Percentiles rank a stretch among this genome's conserved stretches.
Conservation (phyloP, 2,329 filamentous ascomycete genomes). For the Fusarium aywerte region DNA sequence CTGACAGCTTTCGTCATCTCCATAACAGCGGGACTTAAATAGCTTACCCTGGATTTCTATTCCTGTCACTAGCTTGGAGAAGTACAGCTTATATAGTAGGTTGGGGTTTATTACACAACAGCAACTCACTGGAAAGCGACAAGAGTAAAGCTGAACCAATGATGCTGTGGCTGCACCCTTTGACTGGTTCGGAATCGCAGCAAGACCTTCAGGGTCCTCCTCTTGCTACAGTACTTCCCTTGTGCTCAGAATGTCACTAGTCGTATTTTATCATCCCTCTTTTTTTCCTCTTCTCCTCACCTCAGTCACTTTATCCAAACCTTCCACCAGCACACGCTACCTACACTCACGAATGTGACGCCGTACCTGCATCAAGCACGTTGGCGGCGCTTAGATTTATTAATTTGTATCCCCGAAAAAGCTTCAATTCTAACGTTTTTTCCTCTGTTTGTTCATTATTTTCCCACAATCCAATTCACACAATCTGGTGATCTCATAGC, state of each 20-base stretch:
- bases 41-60: constrained; percentile 27
- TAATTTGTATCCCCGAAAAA: neutral
- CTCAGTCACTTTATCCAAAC: constrained; percentile 22
- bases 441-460: neutral
- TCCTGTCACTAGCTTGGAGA: constrained; percentile 11
- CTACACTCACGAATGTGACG: constrained; percentile 18
- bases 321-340: constrained; percentile 22
- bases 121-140: constrained; percentile 21
- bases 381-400: constrained; percentile 19
- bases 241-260: constrained; percentile 28
- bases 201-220: neutral
- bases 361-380: constrained; percentile 41
- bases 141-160: constrained; percentile 17
- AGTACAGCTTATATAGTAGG: constrained; percentile 5
- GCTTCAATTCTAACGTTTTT: neutral
- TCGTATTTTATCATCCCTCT: constrained; percentile 20
- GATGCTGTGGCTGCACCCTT: constrained; percentile 39
- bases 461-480: constrained; percentile 4
- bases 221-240: neutral
- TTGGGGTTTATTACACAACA: constrained; percentile 27
- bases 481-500: constrained; percentile 40
- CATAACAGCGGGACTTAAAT: constrained; percentile 23
- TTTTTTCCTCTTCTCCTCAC: neutral
- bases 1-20: neutral
- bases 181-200: constrained; percentile 4